Evolutionary conservation across 495 filamentous ascomycete genomes (phyloP), one percentile per base, ranked within the genome.

Genomic region (Aspergillus carlsbadensis): DNA sequence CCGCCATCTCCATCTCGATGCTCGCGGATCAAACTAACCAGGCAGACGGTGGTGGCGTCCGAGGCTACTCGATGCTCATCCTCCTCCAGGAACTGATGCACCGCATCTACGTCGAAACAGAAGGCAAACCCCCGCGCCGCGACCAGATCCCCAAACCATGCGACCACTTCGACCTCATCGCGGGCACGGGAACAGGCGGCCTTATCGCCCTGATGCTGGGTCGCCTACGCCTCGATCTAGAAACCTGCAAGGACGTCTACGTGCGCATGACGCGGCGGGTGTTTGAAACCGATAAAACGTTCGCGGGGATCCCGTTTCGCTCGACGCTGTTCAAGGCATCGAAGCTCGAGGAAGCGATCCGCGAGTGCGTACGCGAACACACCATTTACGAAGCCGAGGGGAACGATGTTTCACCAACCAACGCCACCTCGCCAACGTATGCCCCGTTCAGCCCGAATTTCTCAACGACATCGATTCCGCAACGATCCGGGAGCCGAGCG

Each of bases 101-200:
- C 73, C 82, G 87, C 34, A 90, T 88, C 6, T 96, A 92, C 66
- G 89, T 94, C 67, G 89, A 94, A 74, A 76, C 69, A 56, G 87
- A 95, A 72, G 90, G 91, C 24, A 82, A 86, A 60, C 89, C 92
- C 14, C 91, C 92, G 47, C 84, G 85, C 51, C 84, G 89, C 65
- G 84, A 91, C 61, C 85, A 97, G 63, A 93, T 98, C 20, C 94
- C 95, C 22, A 96, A 96, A 63, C 94, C 94, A 58, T 96, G 91
- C 84, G 95, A 98, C 58, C 90, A 98, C 70, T 98, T 98, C 75
- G 94, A 98, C 73, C 79, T 98, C 52, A 98, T 98, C 58, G 87
- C 86, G 54, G 94, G 94, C 33, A 96, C 91, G 37, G 93, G 93
- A 51, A 98, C 94, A 1, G 94, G 94, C 61, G 94, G 94, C 3